Evolutionary conservation across 352 stramenopile species (phyloP).

Genomic region (Phytophthora quininea): DNA sequence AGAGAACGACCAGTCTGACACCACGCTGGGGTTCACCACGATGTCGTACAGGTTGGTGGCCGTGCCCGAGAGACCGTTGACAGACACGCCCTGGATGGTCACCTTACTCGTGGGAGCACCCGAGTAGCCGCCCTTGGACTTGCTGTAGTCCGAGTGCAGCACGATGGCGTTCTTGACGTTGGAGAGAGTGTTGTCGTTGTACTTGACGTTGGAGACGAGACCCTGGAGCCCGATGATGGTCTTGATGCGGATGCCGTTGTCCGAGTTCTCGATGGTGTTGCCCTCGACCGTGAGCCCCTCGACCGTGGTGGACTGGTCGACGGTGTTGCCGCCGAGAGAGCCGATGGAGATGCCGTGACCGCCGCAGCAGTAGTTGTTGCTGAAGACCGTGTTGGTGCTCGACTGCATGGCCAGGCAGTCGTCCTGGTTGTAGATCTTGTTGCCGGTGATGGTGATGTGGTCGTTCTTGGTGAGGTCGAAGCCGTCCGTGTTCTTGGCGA

Average conservation of each 20-base stretch:
- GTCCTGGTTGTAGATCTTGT: slow-evolving; percentile 39
- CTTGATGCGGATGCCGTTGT: slow-evolving; percentile 31
- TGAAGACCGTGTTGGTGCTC: slow-evolving; percentile 23
- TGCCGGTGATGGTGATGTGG: slow-evolving; percentile 32
- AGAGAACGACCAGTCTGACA: slow-evolving; percentile 28
- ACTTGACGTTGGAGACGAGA: slow-evolving; percentile 19
- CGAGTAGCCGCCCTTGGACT: slow-evolving; percentile 11
- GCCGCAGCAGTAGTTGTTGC: slow-evolving; percentile 22
- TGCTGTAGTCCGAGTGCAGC: slow-evolving; percentile 26
- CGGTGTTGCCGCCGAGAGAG: slow-evolving; percentile 17
- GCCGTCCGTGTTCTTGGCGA: slow-evolving; percentile 30
- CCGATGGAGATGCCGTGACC: slow-evolving; percentile 34
- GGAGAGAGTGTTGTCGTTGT: slow-evolving; percentile 16
- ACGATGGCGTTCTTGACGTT: slow-evolving; percentile 25
- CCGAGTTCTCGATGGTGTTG: slow-evolving; percentile 32
- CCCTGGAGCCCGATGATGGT: slow-evolving; percentile 19
- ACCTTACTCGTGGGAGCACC: slow-evolving; percentile 25
- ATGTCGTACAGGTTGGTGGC: slow-evolving; percentile 26
- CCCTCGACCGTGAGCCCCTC: slow-evolving; percentile 14
- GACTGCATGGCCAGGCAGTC: slow-evolving; percentile 30
- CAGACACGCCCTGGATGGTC: slow-evolving; percentile 26
- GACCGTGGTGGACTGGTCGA: slow-evolving; percentile 23
- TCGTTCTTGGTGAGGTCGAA: slow-evolving; percentile 36
- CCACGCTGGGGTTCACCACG: slow-evolving; percentile 18
- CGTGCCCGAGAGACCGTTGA: slow-evolving; percentile 24